Base-by-base conservation (phyloP, 2,329 filamentous ascomycete species). In the Emmonsiellopsis sp. region DNA sequence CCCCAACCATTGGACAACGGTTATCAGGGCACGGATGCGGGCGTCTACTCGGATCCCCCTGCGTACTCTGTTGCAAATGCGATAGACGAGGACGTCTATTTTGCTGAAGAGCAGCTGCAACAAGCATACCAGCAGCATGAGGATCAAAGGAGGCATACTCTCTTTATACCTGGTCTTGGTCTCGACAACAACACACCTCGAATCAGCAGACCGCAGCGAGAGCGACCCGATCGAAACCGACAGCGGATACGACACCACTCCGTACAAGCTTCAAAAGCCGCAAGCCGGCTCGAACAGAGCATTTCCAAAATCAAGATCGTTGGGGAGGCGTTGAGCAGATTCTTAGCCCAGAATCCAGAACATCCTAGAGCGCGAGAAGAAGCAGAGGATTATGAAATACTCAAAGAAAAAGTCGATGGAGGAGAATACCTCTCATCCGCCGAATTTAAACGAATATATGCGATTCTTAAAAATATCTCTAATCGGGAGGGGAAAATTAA, bases 381-480 rank as follows among this genome's bases (percentile, higher is more conserved):
- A 27, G 39, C 48, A 6, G 36, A 45, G 42, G 47, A 53, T 13
- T 54, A 45, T 49, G 32, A 52, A 31, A 42, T 32, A 9, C 52
- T 42, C n/a, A 53, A 32, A 27, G 31, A 36, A 2, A 57, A 55
- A 34, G 7, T 53, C 31, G 37, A 49, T 11, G 6, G 31, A 6
- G 42, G 47, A 5, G 34, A 42, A 13, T 4, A 14, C 2, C 42
- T 57, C 11, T 34, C 34, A 2, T 8, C 45, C 5, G 36, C 33
- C 9, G 55, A 57, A 40, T 53, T 32, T 31, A 34, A n/a, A 33
- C 45, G 53, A 43, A 11, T 57, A 36, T 32, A 17, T 27, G 27
- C 37, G 5, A 57, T 57, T 36, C 3, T 32, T 6, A 34, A 53
- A 14, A 57, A 55, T 21, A 36, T 55, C 27, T 43, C 52, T 21